Base-by-base conservation (phyloP, 768 basidiomycete genomes). In the Melanogaster broomeanus region DNA sequence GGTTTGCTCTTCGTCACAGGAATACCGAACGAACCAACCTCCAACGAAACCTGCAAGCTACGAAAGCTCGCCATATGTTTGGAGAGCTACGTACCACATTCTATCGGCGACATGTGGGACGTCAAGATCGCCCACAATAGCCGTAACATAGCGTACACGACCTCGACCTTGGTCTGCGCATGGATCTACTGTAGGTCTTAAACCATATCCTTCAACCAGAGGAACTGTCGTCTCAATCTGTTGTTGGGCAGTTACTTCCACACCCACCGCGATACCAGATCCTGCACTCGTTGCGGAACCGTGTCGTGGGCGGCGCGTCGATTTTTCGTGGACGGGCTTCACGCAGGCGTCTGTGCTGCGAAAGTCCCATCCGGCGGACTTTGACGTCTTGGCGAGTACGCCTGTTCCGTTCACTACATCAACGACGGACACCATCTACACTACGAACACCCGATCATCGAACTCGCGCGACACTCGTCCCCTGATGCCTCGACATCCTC, bases 111-210 rank as follows among this genome's bases (percentile, higher is more conserved):
- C 40, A 63, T 87, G 2, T 98, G 93, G 93, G 84, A 97, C 66
- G 95, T 98, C 24, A 82, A 83, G 71, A 90, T 85, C 54, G 61
- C 84, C 37, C 72, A 68, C 37, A 77, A 90, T 49, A 90, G 89
- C 61, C 80, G 77, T 58, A 99, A 99, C 67, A 93, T 99, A 49
- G 96, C 96, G 4, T 98, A 97, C 66, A 99, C 96, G 86, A 93
- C 66, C 76, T 97, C 22, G 79, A 90, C 58, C 76, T 99, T 8
- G 95, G 88, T 0, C n/a, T n/a, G n/a, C n/a, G n/a, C n/a, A n/a
- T n/a, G n/a, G n/a, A n/a, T n/a, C n/a, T n/a, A n/a, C n/a, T n/a
- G n/a, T n/a, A n/a, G n/a, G n/a, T n/a, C n/a, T n/a, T n/a, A n/a
- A n/a, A n/a, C n/a, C n/a, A n/a, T 0, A 13, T 35, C 28, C 37